Evolutionary conservation across 108 stramenopile genomes (phyloP), one percentile per base, ranked within the genome.

Genomic region (Fragilariopsis cylindrus): DNA sequence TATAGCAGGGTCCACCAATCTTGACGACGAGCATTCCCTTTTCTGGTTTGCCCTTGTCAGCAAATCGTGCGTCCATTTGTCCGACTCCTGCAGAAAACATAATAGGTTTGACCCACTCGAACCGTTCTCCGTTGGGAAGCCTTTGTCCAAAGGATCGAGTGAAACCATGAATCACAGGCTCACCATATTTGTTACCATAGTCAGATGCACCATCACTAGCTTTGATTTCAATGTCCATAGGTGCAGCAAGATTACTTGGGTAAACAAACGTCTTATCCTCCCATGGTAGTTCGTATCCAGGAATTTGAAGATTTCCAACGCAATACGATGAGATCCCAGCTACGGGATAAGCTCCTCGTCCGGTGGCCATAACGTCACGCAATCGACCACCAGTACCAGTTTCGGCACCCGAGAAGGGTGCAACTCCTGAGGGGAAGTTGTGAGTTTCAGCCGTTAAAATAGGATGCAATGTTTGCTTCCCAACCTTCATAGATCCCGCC

Each of bases 141-240:
- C 98, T 87, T 89, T 96, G 92, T 6, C 99, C 99, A 80, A 98
- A 98, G 19, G 94, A 93, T 3, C 99, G 84, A 15, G 96, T 94
- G 80, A 96, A 99, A 15, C 99, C 99, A 72, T 85, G 83, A 48
- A 99, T 88, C 19, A 99, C 98, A 50, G 99, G 99, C 79, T 99
- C 99, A 18, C 99, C 99, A 69, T 93, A 99, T 80, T 99, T 99
- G 86, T 99, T 99, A n/a, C 99, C 99, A 79, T 99, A 99, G 83
- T 99, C 99, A 19, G 92, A 94, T 48, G 99, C 98, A 56, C 99
- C 99, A 78, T 99, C 92, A 79, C 91, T 93, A 3, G 98, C 99
- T 62, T 96, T 85, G 54, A 98, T 85, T 75, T 92, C 91, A 79
- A 99, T 99, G 48, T 95, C 85, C 39, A 98, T 75, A 3, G 99